These are phyloP conservation scores for Skeletonema potamos DNA, from an alignment of 108 stramenopile genomes.

Conservation along the genomic window DNA sequence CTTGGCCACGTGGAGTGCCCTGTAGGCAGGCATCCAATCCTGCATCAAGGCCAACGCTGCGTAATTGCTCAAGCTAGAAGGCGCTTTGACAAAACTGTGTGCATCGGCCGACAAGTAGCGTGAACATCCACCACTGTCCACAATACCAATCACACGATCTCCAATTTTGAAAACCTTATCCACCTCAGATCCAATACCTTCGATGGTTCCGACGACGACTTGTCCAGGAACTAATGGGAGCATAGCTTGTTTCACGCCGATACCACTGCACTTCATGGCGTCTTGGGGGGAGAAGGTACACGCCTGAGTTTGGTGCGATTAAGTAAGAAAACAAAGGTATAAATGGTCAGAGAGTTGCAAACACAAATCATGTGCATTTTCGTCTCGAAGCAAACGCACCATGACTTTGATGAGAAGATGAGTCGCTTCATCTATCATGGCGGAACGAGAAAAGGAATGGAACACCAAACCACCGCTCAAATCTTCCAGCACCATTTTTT, in stretches of 20 bases:
- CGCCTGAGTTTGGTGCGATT: constrained; percentile 30
- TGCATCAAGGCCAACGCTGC: constrained; percentile 61
- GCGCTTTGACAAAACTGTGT: constrained; percentile 55
- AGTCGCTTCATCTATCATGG: constrained; percentile 3
- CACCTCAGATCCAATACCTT: constrained; percentile 37
- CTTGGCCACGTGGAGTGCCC: constrained; percentile 62
- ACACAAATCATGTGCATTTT: background rate
- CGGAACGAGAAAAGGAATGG: background rate
- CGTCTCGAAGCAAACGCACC: constrained; percentile 11
- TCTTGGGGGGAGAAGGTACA: constrained; percentile 61
- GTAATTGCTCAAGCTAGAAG: constrained; percentile 44
- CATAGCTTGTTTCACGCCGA: constrained; percentile 36
- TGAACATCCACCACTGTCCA: constrained; percentile 60
- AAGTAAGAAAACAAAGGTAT: constrained; percentile 10
- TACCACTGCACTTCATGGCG: constrained; percentile 53
- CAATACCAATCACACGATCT: constrained; percentile 61
- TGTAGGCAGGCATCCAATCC: constrained; percentile 78
- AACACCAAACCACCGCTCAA: background rate
- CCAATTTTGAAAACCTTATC: constrained; percentile 37
- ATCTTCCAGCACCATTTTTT: background rate
- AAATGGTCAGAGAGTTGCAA: background rate
- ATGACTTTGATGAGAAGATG: constrained; percentile 59
- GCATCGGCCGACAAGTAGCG: constrained; percentile 51
- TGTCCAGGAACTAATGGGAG: constrained; percentile 65
- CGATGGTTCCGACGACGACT: constrained; percentile 63